Conservation (phyloP, 2,329 filamentous ascomycete genomes). For the Colletotrichum orbiculare region DNA sequence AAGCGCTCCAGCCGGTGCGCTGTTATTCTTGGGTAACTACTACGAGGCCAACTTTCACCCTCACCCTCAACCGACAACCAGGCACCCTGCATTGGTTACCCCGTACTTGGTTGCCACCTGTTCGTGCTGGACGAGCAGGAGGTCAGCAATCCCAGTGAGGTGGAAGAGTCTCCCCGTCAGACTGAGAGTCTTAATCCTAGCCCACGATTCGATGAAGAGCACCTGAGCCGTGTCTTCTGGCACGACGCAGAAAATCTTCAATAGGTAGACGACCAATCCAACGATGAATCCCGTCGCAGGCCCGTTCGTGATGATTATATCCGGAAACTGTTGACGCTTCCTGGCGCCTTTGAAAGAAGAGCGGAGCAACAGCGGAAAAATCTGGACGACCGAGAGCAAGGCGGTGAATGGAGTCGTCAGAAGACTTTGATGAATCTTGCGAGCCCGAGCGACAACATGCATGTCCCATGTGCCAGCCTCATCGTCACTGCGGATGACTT, state of each 20-base stretch:
- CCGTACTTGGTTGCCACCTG: slow-evolving; percentile 63
- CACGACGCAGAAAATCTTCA: slow-evolving; percentile 59
- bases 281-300: slow-evolving; percentile 89
- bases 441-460: slow-evolving; percentile 78
- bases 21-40: not conserved
- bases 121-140: slow-evolving; percentile 86
- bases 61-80: slow-evolving; percentile 43
- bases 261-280: slow-evolving; percentile 58
- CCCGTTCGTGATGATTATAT: slow-evolving; percentile 86
- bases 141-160: slow-evolving; percentile 72
- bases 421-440: slow-evolving; percentile 84
- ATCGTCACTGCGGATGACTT: slow-evolving; percentile 38
- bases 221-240: slow-evolving; percentile 72
- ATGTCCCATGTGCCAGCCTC: slow-evolving; percentile 68
- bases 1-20: not conserved
- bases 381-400: slow-evolving; percentile 71
- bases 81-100: slow-evolving; percentile 50
- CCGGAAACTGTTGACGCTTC: slow-evolving; percentile 63
- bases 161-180: slow-evolving; percentile 84
- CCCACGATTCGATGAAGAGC: slow-evolving; percentile 94
- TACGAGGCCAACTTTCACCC: not conserved
- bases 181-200: slow-evolving; percentile 83
- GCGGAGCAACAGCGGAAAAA: slow-evolving; percentile 65
- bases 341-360: slow-evolving; percentile 42
- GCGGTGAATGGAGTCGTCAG: slow-evolving; percentile 77